A percentile compares a stretch with the other conserved stretches of the same genome.
Conservation (phyloP, 2,329 filamentous ascomycete genomes). For the Plectosphaerella sp. region DNA sequence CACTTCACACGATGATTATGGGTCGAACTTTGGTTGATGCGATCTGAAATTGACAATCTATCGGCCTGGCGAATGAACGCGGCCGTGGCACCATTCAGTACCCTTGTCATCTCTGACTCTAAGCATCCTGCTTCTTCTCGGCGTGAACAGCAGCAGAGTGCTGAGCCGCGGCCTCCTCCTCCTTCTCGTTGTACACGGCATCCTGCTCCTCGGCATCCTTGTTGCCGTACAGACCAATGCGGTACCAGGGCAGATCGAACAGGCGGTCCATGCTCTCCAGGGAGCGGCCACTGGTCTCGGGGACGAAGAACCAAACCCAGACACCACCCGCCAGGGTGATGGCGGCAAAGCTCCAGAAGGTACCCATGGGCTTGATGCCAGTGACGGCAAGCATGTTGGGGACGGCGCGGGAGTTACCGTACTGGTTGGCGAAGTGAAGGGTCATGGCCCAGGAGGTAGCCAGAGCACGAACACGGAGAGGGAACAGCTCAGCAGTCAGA, state of each 20-base stretch:
- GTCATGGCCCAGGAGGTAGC: constrained; percentile 71
- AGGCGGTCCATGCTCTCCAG: constrained; percentile 68
- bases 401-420: constrained; percentile 70
- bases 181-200: constrained; percentile 37
- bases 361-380: constrained; percentile 57
- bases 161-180: constrained; percentile 26
- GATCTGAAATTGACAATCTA: too few relatives aligned
- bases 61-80: too few relatives aligned
- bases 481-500: constrained; percentile 73
- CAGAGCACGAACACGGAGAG: constrained; percentile 66
- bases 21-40: too few relatives aligned
- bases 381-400: constrained; percentile 62
- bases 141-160: constrained; percentile 26
- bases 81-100: too few relatives aligned
- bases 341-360: constrained; percentile 71
- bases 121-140: constrained; percentile 20
- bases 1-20: too few relatives aligned
- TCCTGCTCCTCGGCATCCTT: constrained; percentile 45
- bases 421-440: constrained; percentile 75
- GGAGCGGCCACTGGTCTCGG: constrained; percentile 64
- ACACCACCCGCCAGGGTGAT: constrained; percentile 63
- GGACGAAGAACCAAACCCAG: constrained; percentile 70
- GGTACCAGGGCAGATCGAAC: constrained; percentile 70
- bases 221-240: constrained; percentile 59
- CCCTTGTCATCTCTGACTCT: neutral